A percentile compares a stretch with the other conserved stretches of the same genome.
Evolutionary conservation across 2,329 filamentous ascomycete species (phyloP).

Genomic region (Fusarium goolgardi): DNA sequence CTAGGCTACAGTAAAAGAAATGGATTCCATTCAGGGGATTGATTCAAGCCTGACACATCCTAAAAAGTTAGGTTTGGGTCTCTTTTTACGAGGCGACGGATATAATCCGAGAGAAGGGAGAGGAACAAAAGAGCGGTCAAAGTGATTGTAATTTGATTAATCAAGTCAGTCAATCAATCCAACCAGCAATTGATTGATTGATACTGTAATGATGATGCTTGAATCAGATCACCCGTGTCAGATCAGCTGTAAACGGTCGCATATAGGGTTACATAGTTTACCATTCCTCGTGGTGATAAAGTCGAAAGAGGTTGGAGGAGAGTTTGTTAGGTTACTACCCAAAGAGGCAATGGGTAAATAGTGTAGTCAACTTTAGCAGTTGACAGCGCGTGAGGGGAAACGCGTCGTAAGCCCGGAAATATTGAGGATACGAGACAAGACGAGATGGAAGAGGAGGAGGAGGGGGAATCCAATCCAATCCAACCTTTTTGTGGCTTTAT

Average conservation of each 20-base stretch:
- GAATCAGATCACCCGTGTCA: conserved; percentile 4
- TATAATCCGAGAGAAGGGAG: conserved; percentile 19
- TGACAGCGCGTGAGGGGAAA: conserved; percentile 27
- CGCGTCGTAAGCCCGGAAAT: conserved; percentile 21
- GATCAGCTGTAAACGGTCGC: conserved; percentile 21
- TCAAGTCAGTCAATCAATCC: background rate
- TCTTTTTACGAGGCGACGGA: conserved; percentile 8
- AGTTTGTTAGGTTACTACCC: conserved; percentile 29
- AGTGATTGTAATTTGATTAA: conserved; percentile 4
- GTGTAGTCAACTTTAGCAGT: conserved; percentile 7
- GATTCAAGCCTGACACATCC: conserved; percentile 15
- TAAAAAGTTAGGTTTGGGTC: conserved; percentile 10
- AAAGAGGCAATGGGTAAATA: conserved; percentile 39
- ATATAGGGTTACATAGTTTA: conserved; percentile 30
- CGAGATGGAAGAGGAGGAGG: background rate
- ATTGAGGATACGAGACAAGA: conserved; percentile 15
- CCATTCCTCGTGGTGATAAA: conserved; percentile 22
- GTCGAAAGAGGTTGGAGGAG: conserved; percentile 6
- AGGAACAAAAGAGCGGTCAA: conserved; percentile 33
- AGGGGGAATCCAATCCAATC: background rate
- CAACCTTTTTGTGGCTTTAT: conserved; percentile 13
- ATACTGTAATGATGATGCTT: background rate
- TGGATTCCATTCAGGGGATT: conserved; percentile 12
- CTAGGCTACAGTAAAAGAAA: background rate
- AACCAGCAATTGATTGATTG: conserved; percentile 1